phyloP scores from a whole-genome alignment of 495 filamentous ascomycete species.

The Xylaria telfairii region DNA sequence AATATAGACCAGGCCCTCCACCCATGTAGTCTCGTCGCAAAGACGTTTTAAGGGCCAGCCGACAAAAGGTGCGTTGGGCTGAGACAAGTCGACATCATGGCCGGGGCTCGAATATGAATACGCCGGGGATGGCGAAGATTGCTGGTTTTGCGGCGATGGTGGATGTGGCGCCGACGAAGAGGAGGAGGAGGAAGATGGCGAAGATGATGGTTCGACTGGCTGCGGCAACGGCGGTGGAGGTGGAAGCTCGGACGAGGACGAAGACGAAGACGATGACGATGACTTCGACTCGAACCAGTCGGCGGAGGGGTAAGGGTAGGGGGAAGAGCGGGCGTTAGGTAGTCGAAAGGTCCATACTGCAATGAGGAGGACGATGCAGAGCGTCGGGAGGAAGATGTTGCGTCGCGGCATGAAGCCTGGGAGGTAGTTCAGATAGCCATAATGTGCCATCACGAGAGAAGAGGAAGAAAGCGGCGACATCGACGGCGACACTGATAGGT shows the following conservation, averaged over 20 bases:
- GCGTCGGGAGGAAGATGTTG: constrained; percentile 36
- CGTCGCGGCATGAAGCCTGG: constrained; percentile 44
- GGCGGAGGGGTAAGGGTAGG: constrained; percentile 24
- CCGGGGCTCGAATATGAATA: constrained; percentile 18
- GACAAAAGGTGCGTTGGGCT: constrained; percentile 52
- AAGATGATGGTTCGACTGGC: constrained; percentile 26
- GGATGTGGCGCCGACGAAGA: constrained; percentile 14
- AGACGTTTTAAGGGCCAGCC: constrained; percentile 54
- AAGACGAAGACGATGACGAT: constrained; percentile 13
- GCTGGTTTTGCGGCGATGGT: neutral
- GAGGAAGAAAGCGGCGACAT: constrained; percentile 1
- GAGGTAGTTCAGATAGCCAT: constrained; percentile 39
- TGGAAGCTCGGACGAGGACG: neutral
- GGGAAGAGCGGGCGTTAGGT: constrained; percentile 23
- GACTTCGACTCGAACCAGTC: constrained; percentile 35
- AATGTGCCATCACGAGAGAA: constrained; percentile 27
- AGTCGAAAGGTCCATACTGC: constrained; percentile 36
- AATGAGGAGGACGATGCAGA: constrained; percentile 41
- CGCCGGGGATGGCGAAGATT: neutral
- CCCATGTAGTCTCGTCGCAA: constrained; percentile 51
- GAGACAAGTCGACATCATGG: constrained; percentile 37
- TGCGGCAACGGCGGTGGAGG: neutral
- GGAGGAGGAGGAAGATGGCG: constrained; percentile 20
- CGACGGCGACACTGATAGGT: constrained; percentile 26
- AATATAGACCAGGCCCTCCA: constrained; percentile 50